These are phyloP conservation scores for Heliamphora pulchella DNA, from an alignment of 179 eudicot species.

Conservation along the genomic window DNA sequence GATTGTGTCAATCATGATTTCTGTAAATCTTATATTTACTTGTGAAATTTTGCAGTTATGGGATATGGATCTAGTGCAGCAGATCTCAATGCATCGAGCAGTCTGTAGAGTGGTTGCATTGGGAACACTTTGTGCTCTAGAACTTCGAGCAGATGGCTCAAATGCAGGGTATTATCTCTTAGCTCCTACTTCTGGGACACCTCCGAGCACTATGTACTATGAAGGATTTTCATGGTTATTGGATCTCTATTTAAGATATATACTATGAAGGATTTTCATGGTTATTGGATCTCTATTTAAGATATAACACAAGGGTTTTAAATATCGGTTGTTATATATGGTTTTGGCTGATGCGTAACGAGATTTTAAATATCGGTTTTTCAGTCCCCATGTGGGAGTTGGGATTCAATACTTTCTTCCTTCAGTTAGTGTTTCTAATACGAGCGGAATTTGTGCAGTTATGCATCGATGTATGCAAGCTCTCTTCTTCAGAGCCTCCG, in stretches of 20 bases:
- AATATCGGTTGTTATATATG: too few relatives aligned
- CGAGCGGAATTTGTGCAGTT: slow-evolving; percentile 36
- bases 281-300: too few relatives aligned
- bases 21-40: not conserved
- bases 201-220: too few relatives aligned
- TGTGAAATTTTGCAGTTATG: slow-evolving; percentile 46
- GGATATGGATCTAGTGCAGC: slow-evolving; percentile 50
- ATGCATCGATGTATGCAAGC: slow-evolving; percentile 61
- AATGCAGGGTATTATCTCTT: slow-evolving; percentile 51
- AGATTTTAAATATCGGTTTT: too few relatives aligned
- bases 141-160: slow-evolving; percentile 62
- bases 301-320: too few relatives aligned
- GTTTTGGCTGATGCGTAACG: too few relatives aligned
- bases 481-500: slow-evolving; percentile 60
- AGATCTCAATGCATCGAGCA: slow-evolving; percentile 59
- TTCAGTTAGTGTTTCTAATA: not conserved
- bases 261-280: too few relatives aligned
- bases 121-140: slow-evolving; percentile 75
- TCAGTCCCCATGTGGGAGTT: not conserved
- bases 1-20: not conserved
- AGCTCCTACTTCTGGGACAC: not conserved
- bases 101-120: slow-evolving; percentile 56
- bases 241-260: too few relatives aligned
- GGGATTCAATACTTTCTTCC: not conserved
- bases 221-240: too few relatives aligned